Base-by-base conservation (phyloP, 768 basidiomycete species). In the Arthromyces matolae region DNA sequence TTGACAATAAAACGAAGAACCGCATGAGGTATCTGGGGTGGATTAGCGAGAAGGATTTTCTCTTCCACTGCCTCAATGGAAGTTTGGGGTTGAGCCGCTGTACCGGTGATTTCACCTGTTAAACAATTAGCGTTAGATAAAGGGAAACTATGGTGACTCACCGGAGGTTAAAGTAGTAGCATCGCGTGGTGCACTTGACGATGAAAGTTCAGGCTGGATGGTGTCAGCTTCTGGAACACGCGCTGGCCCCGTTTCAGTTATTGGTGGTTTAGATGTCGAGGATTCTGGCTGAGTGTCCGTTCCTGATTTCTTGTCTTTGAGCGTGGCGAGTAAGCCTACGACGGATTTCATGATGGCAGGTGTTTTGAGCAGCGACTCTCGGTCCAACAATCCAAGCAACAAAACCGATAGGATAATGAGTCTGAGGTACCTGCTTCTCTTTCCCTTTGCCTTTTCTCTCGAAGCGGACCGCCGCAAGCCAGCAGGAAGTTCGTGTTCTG, bases 371-470 rank as follows among this genome's bases (percentile, higher is more conserved):
- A 99, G 75, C 1, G 83, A 80, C 51, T 90, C 85, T 3, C 92
- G 81, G 59, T 97, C 94, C 42, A 99, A 76, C 10, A 99, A 76
- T 24, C 88, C 80, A 20, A 99, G 78, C 4, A 99, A 72, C 6
- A 94, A 76, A 42, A 95, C 92, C n/a, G 45, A 99, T 84, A 5
- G 95, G 95, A 64, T 87, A 96, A 56, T 94, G 87, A 0, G 85
- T 85, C 59, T 89, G 87, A 0, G 86, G 73, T 3, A 71, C 70
- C 56, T 84, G 86, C 59, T 88, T 92, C 62, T 97, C 94, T 65
- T 96, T 97, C 18, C 92, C 94, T 67, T 96, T 97, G 8, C 93
- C 93, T 66, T 96, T 96, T 67, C 87, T n/a, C n/a, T 90, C 16
- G 79, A 79, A 6, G 76, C 67, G 10, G 73, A 65, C 55, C 83